Conservation (phyloP, 2,329 filamentous ascomycete species). For the Alternaria sp. region DNA sequence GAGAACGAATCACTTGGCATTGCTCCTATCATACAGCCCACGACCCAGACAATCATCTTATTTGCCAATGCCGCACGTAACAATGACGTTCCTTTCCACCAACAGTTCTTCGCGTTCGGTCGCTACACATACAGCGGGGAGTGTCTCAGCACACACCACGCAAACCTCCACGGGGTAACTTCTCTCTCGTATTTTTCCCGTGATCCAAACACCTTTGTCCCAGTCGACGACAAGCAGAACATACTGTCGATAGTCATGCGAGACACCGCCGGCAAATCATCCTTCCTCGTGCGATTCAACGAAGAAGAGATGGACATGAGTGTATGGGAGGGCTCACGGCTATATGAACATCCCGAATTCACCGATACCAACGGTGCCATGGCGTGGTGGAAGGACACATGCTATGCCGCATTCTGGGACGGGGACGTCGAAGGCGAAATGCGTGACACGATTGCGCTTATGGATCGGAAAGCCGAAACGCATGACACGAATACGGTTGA, state of each 20-base stretch:
- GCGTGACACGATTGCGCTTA: neutral
- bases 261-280: too few species aligned
- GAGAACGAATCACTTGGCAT: neutral
- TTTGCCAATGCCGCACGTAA: slow-evolving; percentile 1
- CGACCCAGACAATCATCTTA: slow-evolving; percentile 17
- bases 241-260: neutral
- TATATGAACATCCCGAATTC: neutral
- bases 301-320: slow-evolving; percentile 16
- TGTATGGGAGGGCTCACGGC: neutral
- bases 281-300: slow-evolving; percentile 18
- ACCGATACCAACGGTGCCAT: neutral
- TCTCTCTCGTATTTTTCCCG: neutral
- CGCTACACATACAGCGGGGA: slow-evolving; percentile 23
- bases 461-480: neutral
- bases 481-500: neutral
- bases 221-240: slow-evolving; percentile 1
- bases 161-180: neutral
- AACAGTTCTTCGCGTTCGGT: neutral
- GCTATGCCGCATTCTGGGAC: neutral
- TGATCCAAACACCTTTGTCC: neutral
- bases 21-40: slow-evolving; percentile 16
- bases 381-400: slow-evolving; percentile 27
- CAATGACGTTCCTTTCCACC: neutral
- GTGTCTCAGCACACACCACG: neutral
- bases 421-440: neutral